Conservation (phyloP, 495 filamentous ascomycete genomes). For the Penicillium salamii region DNA sequence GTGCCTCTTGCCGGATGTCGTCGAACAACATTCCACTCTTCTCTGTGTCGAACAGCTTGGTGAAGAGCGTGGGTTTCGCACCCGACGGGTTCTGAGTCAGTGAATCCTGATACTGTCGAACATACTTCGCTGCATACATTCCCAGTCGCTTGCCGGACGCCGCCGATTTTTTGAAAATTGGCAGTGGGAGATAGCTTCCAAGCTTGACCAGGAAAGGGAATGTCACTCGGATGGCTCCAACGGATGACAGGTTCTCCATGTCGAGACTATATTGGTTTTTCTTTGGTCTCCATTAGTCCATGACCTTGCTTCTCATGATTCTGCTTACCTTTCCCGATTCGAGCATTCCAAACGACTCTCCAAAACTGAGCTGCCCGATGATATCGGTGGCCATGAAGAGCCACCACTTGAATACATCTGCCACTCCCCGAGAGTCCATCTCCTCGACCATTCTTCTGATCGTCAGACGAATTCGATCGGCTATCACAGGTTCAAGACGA, state of each 20-base stretch:
- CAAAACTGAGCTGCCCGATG: constrained; percentile 55
- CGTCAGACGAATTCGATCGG: constrained; percentile 21
- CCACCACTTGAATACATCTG: constrained; percentile 57
- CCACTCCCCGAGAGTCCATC: constrained; percentile 20
- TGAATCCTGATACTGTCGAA: constrained; percentile 39
- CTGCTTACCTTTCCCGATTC: constrained; percentile 48
- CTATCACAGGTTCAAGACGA: constrained; percentile 30
- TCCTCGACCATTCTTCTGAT: constrained; percentile 36
- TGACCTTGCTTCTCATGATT: not conserved
- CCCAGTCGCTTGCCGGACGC: constrained; percentile 44
- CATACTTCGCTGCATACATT: constrained; percentile 36
- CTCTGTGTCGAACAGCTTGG: constrained; percentile 40
- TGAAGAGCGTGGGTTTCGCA: constrained; percentile 46
- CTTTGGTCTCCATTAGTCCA: constrained; percentile 10
- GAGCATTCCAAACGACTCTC: constrained; percentile 54
- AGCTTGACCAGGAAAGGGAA: constrained; percentile 31
- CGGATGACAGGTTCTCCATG: constrained; percentile 25
- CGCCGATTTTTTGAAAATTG: constrained; percentile 35
- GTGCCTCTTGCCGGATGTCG: constrained; percentile 43
- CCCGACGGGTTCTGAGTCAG: constrained; percentile 35
- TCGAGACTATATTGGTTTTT: constrained; percentile 43
- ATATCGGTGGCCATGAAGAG: constrained; percentile 56
- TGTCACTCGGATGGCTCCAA: constrained; percentile 30
- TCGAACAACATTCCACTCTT: constrained; percentile 31
- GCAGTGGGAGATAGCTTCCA: constrained; percentile 12